A percentile compares a stretch with the other conserved stretches of the same genome.
phyloP scores from a whole-genome alignment of 208 protist species.

The Leishmania braziliensis region DNA sequence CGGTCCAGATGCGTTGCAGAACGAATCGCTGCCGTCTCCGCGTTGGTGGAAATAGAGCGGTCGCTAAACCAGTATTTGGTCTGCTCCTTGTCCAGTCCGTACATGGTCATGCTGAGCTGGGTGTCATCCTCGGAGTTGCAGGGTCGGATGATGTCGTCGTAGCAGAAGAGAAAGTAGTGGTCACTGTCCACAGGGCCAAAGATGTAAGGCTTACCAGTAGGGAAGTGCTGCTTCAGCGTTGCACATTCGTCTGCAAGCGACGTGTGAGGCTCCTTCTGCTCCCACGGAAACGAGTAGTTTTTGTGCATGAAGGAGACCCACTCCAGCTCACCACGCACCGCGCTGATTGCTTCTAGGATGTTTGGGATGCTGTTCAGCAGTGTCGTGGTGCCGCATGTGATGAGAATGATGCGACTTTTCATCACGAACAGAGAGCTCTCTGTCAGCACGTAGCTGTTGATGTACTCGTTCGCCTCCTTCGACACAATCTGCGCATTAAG shows the following conservation, averaged over 20 bases:
- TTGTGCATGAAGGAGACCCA: conserved; percentile 94
- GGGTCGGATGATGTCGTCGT: conserved; percentile 84
- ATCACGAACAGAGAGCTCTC: conserved; percentile 95
- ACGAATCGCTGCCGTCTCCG: conserved; percentile 74
- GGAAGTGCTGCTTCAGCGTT: conserved; percentile 80
- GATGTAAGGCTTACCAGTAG: conserved; percentile 85
- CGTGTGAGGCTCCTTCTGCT: conserved; percentile 88
- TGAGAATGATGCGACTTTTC: conserved; percentile 88
- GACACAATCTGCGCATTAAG: conserved; percentile 90
- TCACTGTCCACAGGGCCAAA: conserved; percentile 91
- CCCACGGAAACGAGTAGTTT: conserved; percentile 93
- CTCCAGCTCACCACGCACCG: conserved; percentile 79
- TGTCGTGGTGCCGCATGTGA: conserved; percentile 95
- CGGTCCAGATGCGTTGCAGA: conserved; percentile 60
- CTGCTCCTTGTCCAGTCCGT: conserved; percentile 81
- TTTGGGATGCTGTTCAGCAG: conserved; percentile 88
- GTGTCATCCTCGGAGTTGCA: conserved; percentile 69
- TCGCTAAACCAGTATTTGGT: conserved; percentile 87
- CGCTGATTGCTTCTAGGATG: conserved; percentile 81
- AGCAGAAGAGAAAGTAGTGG: conserved; percentile 94
- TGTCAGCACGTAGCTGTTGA: conserved; percentile 93
- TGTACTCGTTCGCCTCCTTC: conserved; percentile 74
- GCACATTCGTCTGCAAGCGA: conserved; percentile 82
- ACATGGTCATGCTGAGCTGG: conserved; percentile 92
- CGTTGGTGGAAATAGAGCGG: conserved; percentile 62